Percentiles rank a stretch among this genome's conserved stretches.
These are phyloP conservation scores for Lactarius pseudohatsudake DNA, from an alignment of 768 basidiomycete genomes.

Conservation along the genomic window DNA sequence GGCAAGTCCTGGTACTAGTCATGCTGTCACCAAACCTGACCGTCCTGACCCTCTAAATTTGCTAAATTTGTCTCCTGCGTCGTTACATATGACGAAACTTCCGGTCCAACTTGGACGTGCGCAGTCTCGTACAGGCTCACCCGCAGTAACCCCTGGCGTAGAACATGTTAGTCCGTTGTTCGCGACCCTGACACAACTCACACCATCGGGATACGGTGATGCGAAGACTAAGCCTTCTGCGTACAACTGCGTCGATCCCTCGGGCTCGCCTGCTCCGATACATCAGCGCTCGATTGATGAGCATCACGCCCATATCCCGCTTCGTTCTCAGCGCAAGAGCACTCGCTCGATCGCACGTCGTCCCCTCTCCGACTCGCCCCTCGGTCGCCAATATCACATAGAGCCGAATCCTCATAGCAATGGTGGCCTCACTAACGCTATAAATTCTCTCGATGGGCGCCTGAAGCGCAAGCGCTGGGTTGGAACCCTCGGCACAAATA, in stretches of 20 bases:
- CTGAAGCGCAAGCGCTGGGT: constrained; percentile 59
- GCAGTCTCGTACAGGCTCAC: constrained; percentile 44
- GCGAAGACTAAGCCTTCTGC: constrained; percentile 21
- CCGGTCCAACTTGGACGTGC: constrained; percentile 11
- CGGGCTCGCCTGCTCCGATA: constrained; percentile 26
- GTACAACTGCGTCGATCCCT: constrained; percentile 29
- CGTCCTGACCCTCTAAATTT: not conserved
- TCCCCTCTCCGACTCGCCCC: constrained; percentile 37
- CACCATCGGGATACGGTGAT: constrained; percentile 25
- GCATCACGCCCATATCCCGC: constrained; percentile 37
- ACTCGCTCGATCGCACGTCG: constrained; percentile 54
- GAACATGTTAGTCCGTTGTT: constrained; percentile 62
- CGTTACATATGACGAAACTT: not conserved
- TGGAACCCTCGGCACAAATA: constrained; percentile 71
- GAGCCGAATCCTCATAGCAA: constrained; percentile 74
- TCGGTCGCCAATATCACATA: constrained; percentile 43
- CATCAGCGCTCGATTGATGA: constrained; percentile 33
- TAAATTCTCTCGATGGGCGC: constrained; percentile 57
- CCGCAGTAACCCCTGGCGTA: constrained; percentile 39
- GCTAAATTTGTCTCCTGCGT: not conserved
- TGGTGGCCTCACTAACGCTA: constrained; percentile 80
- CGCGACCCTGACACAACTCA: constrained; percentile 35
- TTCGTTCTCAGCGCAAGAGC: constrained; percentile 49
- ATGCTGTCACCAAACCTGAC: not conserved
- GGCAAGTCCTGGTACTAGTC: constrained; percentile 37